Conservation (phyloP, 306 rosid genomes). For the Betula pendula region DNA sequence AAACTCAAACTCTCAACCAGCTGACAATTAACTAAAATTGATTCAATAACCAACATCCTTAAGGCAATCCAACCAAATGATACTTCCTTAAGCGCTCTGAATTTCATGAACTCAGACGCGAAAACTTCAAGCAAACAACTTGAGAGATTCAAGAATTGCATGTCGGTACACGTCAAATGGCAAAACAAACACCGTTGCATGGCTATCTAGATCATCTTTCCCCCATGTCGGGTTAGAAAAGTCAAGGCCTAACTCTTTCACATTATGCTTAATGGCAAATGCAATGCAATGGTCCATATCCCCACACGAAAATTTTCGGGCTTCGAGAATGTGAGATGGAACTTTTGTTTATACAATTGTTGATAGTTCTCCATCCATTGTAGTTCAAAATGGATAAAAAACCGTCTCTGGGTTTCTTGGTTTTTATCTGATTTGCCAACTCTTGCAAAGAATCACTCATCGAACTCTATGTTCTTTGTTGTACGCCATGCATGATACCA, state of each 20-base stretch:
- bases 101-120: neutral
- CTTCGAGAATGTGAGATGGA: slow-evolving; percentile 4
- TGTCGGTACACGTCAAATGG: slow-evolving; percentile 22
- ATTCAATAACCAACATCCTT: neutral
- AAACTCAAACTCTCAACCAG: slow-evolving; percentile 36
- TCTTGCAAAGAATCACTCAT: slow-evolving; percentile 19
- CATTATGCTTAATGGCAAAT: slow-evolving; percentile 21
- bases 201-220: neutral
- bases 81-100: slow-evolving; percentile 9
- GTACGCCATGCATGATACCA: slow-evolving; percentile 29
- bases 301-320: neutral
- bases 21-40: slow-evolving; percentile 17
- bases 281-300: slow-evolving; percentile 12
- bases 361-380: slow-evolving; percentile 13
- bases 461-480: slow-evolving; percentile 23
- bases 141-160: slow-evolving; percentile 21
- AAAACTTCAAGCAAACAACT: slow-evolving; percentile 30
- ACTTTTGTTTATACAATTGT: neutral
- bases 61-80: slow-evolving; percentile 34
- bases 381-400: slow-evolving; percentile 8
- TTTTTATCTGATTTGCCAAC: neutral
- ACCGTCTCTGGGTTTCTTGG: neutral
- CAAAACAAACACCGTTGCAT: slow-evolving; percentile 15
- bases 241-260: slow-evolving; percentile 28
- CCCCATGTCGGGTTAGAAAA: slow-evolving; percentile 32